Base-by-base conservation (phyloP, 768 basidiomycete genomes). In the Tricholoma flavovirens region DNA sequence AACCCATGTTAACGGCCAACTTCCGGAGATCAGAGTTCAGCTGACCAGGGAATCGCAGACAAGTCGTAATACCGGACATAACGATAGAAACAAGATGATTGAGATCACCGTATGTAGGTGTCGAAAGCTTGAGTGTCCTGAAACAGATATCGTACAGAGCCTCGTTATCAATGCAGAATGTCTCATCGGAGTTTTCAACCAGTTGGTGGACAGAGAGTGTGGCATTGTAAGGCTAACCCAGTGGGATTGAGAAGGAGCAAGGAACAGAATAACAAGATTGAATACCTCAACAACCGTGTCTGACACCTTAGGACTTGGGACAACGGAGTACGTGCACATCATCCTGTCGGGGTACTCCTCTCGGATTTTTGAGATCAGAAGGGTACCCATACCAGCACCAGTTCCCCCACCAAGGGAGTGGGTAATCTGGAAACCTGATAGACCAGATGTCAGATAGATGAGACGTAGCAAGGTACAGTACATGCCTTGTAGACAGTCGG, bases 321-420 rank as follows among this genome's bases (percentile, higher is more conserved):
- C 92, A 66, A 99, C 96, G 55, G 97, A 98, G 81, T 96, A 99
- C 59, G 97, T 98, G 73, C 92, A 93, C 96, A 98, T 98, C 96
- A 99, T 99, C 55, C 97, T 82, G 74, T 99, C 97, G 62, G 96
- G 97, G 75, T 92, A 99, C 71, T 99, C 96, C 73, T 98, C 95
- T 62, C 96, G 86, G 71, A 99, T 97, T 79, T 99, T 99, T 63
- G 95, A 98, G 72, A 99, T 97, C 62, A 99, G 76, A 53, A 99
- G 88, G 46, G 97, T 98, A 73, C 97, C 97, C 96, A 99, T 98
- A 77, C 97, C 97, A 64, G 97, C 93, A 77, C 97, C 97, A 64
- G 97, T 99, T 74, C 96, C 97, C 77, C 97, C 97, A 77, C 97
- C 95, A 61, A 96, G 84, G 24, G 93, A 98, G 80, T 98, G 96